Evolutionary conservation across 1,284 basidiomycete genomes (phyloP).

Genomic region (Coniferiporia weirii): DNA sequence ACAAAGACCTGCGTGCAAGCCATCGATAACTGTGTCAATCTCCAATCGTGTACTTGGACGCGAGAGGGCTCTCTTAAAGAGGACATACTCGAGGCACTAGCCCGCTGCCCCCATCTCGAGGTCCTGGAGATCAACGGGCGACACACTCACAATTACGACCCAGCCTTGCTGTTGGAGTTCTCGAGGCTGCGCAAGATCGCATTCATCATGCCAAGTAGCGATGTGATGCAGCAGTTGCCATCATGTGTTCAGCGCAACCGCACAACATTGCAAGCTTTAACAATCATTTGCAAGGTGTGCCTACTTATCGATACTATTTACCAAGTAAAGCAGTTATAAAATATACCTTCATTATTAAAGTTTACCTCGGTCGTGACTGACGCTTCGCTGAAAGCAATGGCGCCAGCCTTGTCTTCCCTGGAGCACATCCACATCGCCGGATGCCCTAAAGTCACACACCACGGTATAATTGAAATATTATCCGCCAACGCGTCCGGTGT

Average conservation of each 20-base stretch:
- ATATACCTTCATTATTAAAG: not conserved
- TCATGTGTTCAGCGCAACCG: constrained; percentile 46
- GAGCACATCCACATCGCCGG: constrained; percentile 56
- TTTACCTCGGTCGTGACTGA: constrained; percentile 53
- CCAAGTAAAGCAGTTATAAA: not conserved
- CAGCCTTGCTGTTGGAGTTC: constrained; percentile 44
- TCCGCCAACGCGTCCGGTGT: constrained; percentile 41
- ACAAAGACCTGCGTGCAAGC: constrained; percentile 40
- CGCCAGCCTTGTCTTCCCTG: constrained; percentile 42
- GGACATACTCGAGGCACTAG: constrained; percentile 47
- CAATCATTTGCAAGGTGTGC: constrained; percentile 62
- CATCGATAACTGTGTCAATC: constrained; percentile 53
- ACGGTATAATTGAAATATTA: constrained; percentile 48
- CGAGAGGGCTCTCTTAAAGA: constrained; percentile 64
- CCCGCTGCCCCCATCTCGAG: constrained; percentile 35
- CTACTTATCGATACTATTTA: not conserved
- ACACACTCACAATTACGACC: constrained; percentile 48
- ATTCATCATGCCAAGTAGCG: constrained; percentile 63
- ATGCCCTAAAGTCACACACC: constrained; percentile 62
- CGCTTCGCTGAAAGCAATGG: constrained; percentile 40
- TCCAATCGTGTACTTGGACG: constrained; percentile 66
- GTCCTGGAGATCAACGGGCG: constrained; percentile 69
- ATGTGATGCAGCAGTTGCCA: constrained; percentile 44
- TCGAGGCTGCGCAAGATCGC: constrained; percentile 44
- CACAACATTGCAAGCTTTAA: constrained; percentile 45